Evolutionary conservation across 805 yeast species (phyloP).

Genomic region (Hanseniaspora vineae): DNA sequence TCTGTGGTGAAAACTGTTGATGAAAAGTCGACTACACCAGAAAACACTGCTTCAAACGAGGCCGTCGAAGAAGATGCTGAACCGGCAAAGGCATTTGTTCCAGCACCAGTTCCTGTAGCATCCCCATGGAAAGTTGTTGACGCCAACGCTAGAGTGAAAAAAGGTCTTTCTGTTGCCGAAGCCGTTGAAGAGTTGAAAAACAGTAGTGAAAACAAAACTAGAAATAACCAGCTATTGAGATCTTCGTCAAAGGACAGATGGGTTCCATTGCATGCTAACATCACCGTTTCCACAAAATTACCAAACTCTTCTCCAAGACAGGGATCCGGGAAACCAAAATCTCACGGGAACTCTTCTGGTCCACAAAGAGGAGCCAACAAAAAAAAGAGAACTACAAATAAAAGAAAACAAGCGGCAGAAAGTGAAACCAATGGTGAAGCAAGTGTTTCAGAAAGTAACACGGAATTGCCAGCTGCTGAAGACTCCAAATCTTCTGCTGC

Average conservation of each 20-base stretch:
- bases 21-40: neutral
- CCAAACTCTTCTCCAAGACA: neutral
- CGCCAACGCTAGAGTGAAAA: conserved; percentile 15
- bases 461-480: too few species aligned
- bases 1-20: neutral
- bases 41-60: neutral
- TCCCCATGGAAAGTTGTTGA: conserved; percentile 42
- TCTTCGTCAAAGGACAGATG: conserved; percentile 48
- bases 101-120: conserved; percentile 52
- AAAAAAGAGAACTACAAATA: conserved; percentile 5
- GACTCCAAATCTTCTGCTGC: too few species aligned
- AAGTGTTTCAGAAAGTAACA: too few species aligned
- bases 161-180: conserved; percentile 28
- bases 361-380: neutral
- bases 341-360: too few species aligned
- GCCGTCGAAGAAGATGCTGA: neutral
- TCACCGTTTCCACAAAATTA: conserved; percentile 24
- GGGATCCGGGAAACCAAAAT: neutral
- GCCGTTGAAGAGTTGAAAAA: conserved; percentile 12
- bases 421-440: conserved; percentile 1
- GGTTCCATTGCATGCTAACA: conserved; percentile 56
- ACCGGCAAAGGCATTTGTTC: conserved; percentile 28
- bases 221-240: conserved; percentile 5
- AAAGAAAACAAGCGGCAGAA: conserved; percentile 9
- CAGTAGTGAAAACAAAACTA: conserved; percentile 2